Conservation (phyloP, 192 early-diverging fungal species). For the Backusella morwellensis region DNA sequence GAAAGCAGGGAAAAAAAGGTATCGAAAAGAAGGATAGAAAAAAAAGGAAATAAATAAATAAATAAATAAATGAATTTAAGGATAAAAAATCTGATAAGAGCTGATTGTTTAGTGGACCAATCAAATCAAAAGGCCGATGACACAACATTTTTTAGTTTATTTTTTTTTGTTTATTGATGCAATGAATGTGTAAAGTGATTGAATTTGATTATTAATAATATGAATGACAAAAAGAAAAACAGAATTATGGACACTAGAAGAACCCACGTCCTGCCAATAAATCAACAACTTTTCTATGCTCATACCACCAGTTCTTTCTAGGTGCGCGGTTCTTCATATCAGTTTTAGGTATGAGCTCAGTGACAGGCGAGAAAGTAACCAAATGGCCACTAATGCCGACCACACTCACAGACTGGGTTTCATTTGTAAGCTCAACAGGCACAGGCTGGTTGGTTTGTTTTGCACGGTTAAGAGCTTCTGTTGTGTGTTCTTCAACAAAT, state of each 20-base stretch:
- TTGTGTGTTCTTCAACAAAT: conserved; percentile 75
- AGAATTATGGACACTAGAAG: not conserved
- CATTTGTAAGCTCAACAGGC: conserved; percentile 60
- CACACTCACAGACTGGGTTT: conserved; percentile 62
- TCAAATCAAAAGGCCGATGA: not conserved
- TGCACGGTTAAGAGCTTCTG: conserved; percentile 49
- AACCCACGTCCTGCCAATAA: conserved; percentile 21
- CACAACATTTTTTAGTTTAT: not conserved
- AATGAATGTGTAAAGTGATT: not conserved
- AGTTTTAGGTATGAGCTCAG: conserved; percentile 61
- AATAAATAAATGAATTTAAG: not conserved
- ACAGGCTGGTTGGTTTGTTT: conserved; percentile 41
- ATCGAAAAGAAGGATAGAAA: not conserved
- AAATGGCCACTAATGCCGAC: conserved; percentile 82
- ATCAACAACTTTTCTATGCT: conserved; percentile 19
- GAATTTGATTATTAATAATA: not conserved
- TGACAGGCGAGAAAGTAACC: conserved; percentile 71
- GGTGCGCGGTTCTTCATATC: conserved; percentile 81
- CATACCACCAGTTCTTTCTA: conserved; percentile 68
- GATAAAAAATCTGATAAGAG: not conserved
- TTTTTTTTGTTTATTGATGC: not conserved
- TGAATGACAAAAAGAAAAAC: too few relatives aligned
- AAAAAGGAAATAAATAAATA: not conserved
- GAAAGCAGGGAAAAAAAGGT: not conserved
- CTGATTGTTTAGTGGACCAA: not conserved